These are phyloP conservation scores for Mimosa pudica DNA, from an alignment of 306 rosid genomes.

Conservation along the genomic window DNA sequence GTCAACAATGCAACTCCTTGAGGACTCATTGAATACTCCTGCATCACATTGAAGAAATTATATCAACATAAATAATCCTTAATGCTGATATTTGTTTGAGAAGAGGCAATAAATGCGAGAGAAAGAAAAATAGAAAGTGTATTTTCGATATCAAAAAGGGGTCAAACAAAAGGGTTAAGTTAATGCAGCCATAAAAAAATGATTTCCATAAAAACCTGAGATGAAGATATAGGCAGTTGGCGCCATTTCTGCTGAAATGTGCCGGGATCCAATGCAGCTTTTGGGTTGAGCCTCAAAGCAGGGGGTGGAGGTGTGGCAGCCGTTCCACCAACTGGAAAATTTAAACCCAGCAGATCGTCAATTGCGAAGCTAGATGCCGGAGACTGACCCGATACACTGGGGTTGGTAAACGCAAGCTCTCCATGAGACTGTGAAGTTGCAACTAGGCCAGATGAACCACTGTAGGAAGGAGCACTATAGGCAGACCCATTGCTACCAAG, in stretches of 20 bases:
- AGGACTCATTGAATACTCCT: slow-evolving; percentile 76
- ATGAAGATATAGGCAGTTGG: slow-evolving; percentile 78
- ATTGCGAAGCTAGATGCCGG: slow-evolving; percentile 67
- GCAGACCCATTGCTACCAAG: slow-evolving; percentile 67
- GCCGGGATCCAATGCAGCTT: slow-evolving; percentile 84
- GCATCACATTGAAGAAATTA: slow-evolving; percentile 30
- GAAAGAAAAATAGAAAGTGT: neutral
- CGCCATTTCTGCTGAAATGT: slow-evolving; percentile 99
- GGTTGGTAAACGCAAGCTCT: slow-evolving; percentile 54
- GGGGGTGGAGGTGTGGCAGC: slow-evolving; percentile 70
- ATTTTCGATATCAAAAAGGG: neutral
- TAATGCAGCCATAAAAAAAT: slow-evolving; percentile 19
- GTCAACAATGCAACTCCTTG: slow-evolving; percentile 70
- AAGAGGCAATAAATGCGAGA: slow-evolving; percentile 3
- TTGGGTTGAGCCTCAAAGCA: slow-evolving; percentile 75
- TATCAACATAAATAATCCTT: neutral
- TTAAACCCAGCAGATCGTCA: slow-evolving; percentile 90
- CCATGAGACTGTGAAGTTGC: slow-evolving; percentile 57
- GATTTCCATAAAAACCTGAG: slow-evolving; percentile 66
- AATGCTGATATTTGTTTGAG: neutral
- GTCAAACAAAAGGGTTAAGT: slow-evolving; percentile 2
- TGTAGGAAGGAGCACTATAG: slow-evolving; percentile 81
- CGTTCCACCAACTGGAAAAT: slow-evolving; percentile 50
- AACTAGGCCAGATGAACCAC: slow-evolving; percentile 54
- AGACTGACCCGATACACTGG: slow-evolving; percentile 48